These are phyloP conservation scores for Paxillus involutus DNA, from an alignment of 768 basidiomycete genomes.

Conservation along the genomic window DNA sequence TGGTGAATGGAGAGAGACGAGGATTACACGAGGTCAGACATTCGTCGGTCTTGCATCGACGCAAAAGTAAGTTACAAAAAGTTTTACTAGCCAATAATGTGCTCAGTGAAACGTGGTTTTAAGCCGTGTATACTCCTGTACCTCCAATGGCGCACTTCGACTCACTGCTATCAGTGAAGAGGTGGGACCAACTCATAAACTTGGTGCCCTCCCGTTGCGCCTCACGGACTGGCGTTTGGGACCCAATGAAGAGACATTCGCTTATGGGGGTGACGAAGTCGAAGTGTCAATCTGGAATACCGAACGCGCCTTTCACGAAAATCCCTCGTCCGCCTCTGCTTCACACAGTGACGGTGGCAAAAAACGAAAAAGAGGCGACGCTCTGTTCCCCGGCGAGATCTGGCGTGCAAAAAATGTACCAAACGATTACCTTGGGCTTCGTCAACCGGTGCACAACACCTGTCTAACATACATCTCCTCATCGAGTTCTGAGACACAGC, in stretches of 20 bases:
- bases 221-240: constrained; percentile 69
- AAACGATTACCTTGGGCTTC: constrained; percentile 73
- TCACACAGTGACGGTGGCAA: not conserved
- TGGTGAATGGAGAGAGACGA: constrained; percentile 64
- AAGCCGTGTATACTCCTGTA: constrained; percentile 62
- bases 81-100: not conserved
- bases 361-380: constrained; percentile 61
- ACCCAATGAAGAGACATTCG: constrained; percentile 52
- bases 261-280: constrained; percentile 86
- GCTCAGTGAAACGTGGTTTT: not conserved
- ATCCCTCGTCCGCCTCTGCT: constrained; percentile 14
- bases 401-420: constrained; percentile 87
- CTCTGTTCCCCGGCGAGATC: constrained; percentile 67
- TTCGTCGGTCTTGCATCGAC: constrained; percentile 63
- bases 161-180: constrained; percentile 37
- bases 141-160: constrained; percentile 73
- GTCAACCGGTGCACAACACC: constrained; percentile 77
- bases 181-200: constrained; percentile 18
- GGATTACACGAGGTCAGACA: constrained; percentile 47
- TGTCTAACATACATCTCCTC: constrained; percentile 59
- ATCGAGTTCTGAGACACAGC: constrained; percentile 31
- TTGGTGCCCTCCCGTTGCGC: constrained; percentile 61
- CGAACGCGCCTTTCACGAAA: constrained; percentile 49
- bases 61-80: constrained; percentile 42
- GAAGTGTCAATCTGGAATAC: constrained; percentile 80